Percentiles rank a stretch among this genome's conserved stretches.
phyloP scores from a whole-genome alignment of 1,284 basidiomycete species.

The Cystobasidium slooffiae region DNA sequence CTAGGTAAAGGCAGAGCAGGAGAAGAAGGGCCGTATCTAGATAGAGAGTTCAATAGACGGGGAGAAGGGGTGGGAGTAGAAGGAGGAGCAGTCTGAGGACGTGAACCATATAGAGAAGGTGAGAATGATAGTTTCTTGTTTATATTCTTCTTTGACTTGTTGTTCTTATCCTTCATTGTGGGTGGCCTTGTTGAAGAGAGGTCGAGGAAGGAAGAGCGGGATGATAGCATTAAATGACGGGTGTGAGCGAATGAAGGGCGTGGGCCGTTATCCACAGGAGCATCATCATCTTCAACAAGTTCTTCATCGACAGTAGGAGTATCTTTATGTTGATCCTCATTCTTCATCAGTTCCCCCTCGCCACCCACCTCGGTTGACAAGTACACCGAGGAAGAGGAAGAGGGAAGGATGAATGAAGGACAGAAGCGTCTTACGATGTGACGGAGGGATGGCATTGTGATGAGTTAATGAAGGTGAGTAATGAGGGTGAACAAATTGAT shows the following conservation, averaged over 20 bases:
- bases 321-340: background rate
- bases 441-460: background rate
- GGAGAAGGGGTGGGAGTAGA: conserved; percentile 10
- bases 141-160: too few relatives aligned
- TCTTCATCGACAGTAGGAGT: conserved; percentile 2
- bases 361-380: background rate
- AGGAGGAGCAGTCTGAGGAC: conserved; percentile 3
- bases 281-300: background rate
- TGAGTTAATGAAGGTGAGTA: background rate
- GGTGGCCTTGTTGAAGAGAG: background rate
- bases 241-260: background rate
- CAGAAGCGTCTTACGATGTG: background rate
- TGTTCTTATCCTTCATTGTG: background rate
- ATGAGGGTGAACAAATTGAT: background rate
- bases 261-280: background rate
- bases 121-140: too few relatives aligned
- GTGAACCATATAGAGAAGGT: background rate
- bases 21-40: conserved; percentile 16
- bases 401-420: background rate
- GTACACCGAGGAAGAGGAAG: background rate
- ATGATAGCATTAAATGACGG: background rate
- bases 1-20: background rate
- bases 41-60: background rate
- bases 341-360: background rate
- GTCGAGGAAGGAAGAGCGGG: background rate